Conservation (phyloP, 306 rosid species). For the Citrullus colocynthis region DNA sequence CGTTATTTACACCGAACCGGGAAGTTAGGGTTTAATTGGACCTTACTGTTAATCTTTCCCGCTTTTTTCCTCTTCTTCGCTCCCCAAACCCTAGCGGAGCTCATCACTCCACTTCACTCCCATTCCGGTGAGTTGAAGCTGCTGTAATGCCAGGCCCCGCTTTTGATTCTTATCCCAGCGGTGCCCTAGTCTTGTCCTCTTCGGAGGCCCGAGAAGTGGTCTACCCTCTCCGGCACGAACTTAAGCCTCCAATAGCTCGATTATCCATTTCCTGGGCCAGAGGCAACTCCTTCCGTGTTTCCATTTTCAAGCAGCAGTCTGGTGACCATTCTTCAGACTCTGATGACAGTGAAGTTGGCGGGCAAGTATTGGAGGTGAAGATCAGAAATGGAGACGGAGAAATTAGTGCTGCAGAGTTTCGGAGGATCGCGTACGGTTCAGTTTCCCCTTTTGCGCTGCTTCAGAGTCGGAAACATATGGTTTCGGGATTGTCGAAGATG, state of each 20-base stretch:
- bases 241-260: constrained; percentile 53
- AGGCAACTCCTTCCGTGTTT: constrained; percentile 70
- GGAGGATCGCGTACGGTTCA: constrained; percentile 69
- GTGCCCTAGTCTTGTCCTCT: constrained; percentile 30
- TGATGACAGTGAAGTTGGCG: constrained; percentile 22
- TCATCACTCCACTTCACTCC: background rate
- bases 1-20: background rate
- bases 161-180: constrained; percentile 13
- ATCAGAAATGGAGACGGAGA: constrained; percentile 50
- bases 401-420: constrained; percentile 39
- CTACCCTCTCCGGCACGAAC: constrained; percentile 51
- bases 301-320: constrained; percentile 30
- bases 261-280: constrained; percentile 69
- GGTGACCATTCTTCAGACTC: constrained; percentile 14
- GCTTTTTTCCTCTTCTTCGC: background rate
- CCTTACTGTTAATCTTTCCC: background rate
- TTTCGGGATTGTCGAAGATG: constrained; percentile 35
- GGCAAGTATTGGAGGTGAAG: constrained; percentile 64
- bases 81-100: constrained; percentile 16
- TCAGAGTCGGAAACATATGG: constrained; percentile 60
- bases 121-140: constrained; percentile 16
- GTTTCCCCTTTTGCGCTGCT: constrained; percentile 76
- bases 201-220: constrained; percentile 19
- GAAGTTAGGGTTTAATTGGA: background rate
- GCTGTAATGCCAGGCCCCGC: constrained; percentile 12